A percentile compares a stretch with the other conserved stretches of the same genome.
phyloP scores from a whole-genome alignment of 23 red algal genomes.

The Gracilariopsis chorda region DNA sequence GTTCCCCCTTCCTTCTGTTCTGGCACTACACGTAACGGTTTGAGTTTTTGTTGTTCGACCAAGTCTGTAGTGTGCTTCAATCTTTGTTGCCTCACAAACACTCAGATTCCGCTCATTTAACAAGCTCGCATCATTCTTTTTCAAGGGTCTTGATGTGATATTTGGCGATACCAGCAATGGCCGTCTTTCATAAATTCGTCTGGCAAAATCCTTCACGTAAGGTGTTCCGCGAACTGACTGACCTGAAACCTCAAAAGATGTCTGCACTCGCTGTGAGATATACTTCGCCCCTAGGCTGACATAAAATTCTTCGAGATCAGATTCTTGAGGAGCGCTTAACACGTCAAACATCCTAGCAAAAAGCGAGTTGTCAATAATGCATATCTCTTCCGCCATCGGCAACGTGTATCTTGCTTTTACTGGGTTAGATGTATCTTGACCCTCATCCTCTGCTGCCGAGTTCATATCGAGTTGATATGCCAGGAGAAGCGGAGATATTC shows the following conservation, averaged over 20 bases:
- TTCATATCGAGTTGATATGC: conserved; percentile 4
- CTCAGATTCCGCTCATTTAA: conserved; percentile 15
- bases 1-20: not conserved
- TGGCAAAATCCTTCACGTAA: not conserved
- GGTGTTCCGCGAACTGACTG: not conserved
- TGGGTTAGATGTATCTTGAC: not conserved
- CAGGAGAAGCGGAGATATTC: conserved; percentile 24
- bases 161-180: conserved; percentile 47
- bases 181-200: conserved; percentile 28
- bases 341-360: conserved; percentile 36
- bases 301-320: conserved; percentile 55
- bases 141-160: conserved; percentile 16
- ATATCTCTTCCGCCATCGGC: conserved; percentile 46
- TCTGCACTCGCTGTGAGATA: conserved; percentile 37
- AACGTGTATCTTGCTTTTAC: conserved; percentile 18
- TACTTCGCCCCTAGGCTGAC: conserved; percentile 4
- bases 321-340: conserved; percentile 39
- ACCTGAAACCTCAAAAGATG: not conserved
- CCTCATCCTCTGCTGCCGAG: not conserved
- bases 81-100: conserved; percentile 28
- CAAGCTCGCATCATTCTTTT: not conserved
- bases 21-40: conserved; percentile 38
- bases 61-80: conserved; percentile 7
- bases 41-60: conserved; percentile 5
- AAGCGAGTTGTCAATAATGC: conserved; percentile 48